phyloP scores from a whole-genome alignment of 176 grass and related monocot genomes.

The Bromus sterilis region DNA sequence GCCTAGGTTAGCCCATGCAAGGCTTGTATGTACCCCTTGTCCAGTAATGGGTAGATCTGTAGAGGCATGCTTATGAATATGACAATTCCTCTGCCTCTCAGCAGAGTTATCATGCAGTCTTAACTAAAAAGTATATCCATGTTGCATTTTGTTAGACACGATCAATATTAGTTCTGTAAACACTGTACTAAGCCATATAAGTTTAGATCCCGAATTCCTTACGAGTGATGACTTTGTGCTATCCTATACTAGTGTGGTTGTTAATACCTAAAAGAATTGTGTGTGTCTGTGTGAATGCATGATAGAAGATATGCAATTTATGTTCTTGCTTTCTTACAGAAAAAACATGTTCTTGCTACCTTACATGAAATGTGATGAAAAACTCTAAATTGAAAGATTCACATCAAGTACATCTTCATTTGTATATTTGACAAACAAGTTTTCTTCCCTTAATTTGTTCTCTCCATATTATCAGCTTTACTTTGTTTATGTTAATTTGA shows the following conservation, averaged over 20 bases:
- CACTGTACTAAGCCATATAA: background rate
- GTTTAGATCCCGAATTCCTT: background rate
- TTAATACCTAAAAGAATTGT: background rate
- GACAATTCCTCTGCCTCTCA: background rate
- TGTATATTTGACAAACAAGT: background rate
- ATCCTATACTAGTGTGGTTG: background rate
- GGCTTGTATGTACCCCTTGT: background rate
- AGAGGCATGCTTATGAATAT: background rate
- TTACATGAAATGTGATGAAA: background rate
- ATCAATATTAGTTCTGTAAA: background rate
- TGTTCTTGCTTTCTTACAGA: background rate
- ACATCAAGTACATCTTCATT: background rate
- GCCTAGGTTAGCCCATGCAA: background rate
- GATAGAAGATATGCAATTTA: background rate
- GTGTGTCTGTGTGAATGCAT: background rate
- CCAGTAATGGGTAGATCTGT: background rate
- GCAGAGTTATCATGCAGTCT: background rate
- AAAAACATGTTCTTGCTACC: background rate
- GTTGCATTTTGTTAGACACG: background rate
- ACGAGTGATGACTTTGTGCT: background rate
- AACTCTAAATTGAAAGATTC: background rate
- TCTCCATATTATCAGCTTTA: constrained; percentile 4
- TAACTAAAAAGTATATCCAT: background rate
- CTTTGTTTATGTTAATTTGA: constrained; percentile 9
- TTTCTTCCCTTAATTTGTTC: background rate